Conservation (phyloP, 2,329 filamentous ascomycete species). For the Cercospora janseana region DNA sequence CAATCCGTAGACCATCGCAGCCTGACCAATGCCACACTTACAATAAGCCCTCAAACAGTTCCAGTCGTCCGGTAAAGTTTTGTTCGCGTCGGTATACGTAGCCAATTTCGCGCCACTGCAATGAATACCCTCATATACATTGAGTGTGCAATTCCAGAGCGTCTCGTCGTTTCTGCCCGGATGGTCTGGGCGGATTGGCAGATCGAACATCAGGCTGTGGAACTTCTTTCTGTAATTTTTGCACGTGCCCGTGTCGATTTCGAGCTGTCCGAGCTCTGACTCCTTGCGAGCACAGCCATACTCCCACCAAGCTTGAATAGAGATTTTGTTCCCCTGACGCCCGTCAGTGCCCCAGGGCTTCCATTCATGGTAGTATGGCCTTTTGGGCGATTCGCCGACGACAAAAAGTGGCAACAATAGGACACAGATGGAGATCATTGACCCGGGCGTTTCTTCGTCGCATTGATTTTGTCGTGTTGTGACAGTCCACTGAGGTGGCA, state of each 20-base stretch:
- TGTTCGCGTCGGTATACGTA: not conserved
- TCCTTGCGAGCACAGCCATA: slow-evolving; percentile 5
- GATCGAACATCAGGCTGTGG: slow-evolving; percentile 6
- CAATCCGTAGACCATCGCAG: not conserved
- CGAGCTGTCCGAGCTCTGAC: not conserved
- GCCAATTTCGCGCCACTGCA: slow-evolving; percentile 3
- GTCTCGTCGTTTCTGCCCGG: slow-evolving; percentile 1
- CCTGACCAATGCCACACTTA: not conserved
- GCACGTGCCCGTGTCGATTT: not conserved
- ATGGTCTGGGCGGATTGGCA: not conserved
- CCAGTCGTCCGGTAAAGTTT: not conserved
- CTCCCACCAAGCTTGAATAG: slow-evolving; percentile 2
- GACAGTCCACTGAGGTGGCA: too few species aligned
- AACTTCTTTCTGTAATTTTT: slow-evolving; percentile 1
- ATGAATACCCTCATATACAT: not conserved
- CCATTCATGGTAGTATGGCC: not conserved
- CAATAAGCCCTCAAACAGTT: not conserved
- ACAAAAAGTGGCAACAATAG: not conserved
- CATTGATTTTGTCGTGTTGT: not conserved
- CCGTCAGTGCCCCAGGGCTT: not conserved
- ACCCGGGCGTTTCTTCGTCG: not conserved
- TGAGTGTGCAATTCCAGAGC: slow-evolving; percentile 3
- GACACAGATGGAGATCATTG: not conserved
- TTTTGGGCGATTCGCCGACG: not conserved
- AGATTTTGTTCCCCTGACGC: not conserved